Conservation (phyloP, 129 eudicot genomes). For the Artemisia argyi region DNA sequence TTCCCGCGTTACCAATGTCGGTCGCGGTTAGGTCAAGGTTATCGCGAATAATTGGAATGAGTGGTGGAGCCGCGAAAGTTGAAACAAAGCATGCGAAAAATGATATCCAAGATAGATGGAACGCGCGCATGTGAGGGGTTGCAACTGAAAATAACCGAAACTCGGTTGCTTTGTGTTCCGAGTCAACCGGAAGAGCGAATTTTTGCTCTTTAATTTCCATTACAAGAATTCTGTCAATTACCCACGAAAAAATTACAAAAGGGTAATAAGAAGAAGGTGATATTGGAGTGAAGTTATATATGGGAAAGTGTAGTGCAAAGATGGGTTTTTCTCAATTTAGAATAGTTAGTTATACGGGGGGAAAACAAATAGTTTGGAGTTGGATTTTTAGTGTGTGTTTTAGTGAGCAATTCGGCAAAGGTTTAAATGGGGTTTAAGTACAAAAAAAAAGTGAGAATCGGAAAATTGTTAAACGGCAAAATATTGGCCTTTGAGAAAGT, state of each 20-base stretch:
- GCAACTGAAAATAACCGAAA: constrained; percentile 54
- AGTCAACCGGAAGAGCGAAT: constrained; percentile 77
- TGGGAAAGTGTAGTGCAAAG: constrained; percentile 16
- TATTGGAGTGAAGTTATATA: constrained; percentile 19
- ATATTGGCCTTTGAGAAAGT: constrained; percentile 38
- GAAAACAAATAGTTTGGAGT: constrained; percentile 10
- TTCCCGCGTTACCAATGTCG: constrained; percentile 86
- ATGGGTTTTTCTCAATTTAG: constrained; percentile 20
- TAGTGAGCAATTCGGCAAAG: constrained; percentile 28
- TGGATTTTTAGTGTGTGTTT: constrained; percentile 6
- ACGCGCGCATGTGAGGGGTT: constrained; percentile 78
- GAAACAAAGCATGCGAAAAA: constrained; percentile 77
- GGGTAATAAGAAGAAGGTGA: neutral
- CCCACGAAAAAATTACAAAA: too few relatives aligned
- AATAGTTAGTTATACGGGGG: constrained; percentile 8
- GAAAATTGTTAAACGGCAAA: constrained; percentile 28
- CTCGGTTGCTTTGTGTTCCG: constrained; percentile 81
- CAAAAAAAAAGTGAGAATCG: constrained; percentile 29
- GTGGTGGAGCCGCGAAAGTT: constrained; percentile 80
- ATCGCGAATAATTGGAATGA: constrained; percentile 77
- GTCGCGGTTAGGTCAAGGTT: constrained; percentile 64
- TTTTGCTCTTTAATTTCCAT: constrained; percentile 20
- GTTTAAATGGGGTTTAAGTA: constrained; percentile 18
- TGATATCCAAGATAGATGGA: constrained; percentile 79
- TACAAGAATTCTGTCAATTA: too few relatives aligned